Base-by-base conservation (phyloP, 2,329 filamentous ascomycete species). In the Fusarium beomiforme region DNA sequence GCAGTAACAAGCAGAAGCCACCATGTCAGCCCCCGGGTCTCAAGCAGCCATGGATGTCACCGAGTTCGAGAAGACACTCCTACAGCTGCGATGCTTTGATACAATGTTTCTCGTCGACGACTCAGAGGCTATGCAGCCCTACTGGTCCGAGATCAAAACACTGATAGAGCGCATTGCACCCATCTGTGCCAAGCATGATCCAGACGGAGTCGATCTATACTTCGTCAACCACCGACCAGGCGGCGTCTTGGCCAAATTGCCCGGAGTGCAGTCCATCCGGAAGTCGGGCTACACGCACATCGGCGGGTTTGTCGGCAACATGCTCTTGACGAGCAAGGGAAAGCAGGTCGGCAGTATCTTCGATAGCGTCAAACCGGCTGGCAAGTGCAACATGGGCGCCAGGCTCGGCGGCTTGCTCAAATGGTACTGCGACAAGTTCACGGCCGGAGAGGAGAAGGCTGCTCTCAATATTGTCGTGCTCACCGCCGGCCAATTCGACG, bases 371-470 rank as follows among this genome's bases (percentile, higher is more conserved):
- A 55, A 64, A 41, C 61, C 61, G 3, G 47, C 47, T 33, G 61
- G 61, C 21, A 64, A 64, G 42, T 64, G 61, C 8, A 64, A 64
- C 14, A 64, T 64, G 61, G 61, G 61, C 17, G 49, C 61, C 29
- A 56, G 61, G 17, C 42, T 64, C 3, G 61, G 61, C 6, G 42
- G 59, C n/a, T 23, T 64, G 19, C 61, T 64, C 14, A 64, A 64
- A 36, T 64, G 61, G 61, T 64, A 64, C 42, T 64, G 61, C 29
- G 61, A 64, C 16, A 64, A 64, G 29, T 64, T 57, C 31, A 64
- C 59, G 2, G 59, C 34, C 14, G 61, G 61, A 19, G 61, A 64
- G 11, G 61, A 64, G 17, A 64, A 64, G 23, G 61, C 61, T 1
- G 61, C 61, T 33, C 61, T 64, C 36, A 64, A 64, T 14, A 64